Conservation (phyloP, 2,329 filamentous ascomycete species). For the Sporothrix sp. region DNA sequence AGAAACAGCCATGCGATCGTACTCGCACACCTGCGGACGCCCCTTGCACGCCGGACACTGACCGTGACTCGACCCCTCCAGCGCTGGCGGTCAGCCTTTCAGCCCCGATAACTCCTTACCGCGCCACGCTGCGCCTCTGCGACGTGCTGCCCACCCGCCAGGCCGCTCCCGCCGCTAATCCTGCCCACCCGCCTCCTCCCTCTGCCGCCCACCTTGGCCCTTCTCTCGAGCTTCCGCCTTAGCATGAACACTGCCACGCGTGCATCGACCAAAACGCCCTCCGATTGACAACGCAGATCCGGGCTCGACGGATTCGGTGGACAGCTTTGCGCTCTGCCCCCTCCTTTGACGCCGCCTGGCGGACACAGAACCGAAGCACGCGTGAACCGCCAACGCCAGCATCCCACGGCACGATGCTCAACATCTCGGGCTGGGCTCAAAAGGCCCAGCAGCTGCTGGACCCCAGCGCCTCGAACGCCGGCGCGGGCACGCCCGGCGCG, state of each 20-base stretch:
- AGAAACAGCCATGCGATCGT: too few relatives aligned
- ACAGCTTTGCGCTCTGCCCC: not conserved
- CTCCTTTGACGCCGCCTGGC: not conserved
- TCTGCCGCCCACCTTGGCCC: not conserved
- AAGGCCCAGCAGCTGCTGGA: constrained; percentile 95
- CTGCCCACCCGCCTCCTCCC: too few relatives aligned
- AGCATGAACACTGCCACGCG: constrained; percentile 7
- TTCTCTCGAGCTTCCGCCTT: not conserved
- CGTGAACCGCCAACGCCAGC: not conserved
- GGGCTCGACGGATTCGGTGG: not conserved
- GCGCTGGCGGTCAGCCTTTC: too few relatives aligned
- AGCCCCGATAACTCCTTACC: too few relatives aligned
- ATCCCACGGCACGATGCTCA: constrained; percentile 40
- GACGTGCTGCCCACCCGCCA: not conserved
- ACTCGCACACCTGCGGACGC: too few relatives aligned
- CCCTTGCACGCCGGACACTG: too few relatives aligned
- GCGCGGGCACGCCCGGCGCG: constrained; percentile 10
- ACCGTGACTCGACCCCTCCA: too few relatives aligned
- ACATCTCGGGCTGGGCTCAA: constrained; percentile 72
- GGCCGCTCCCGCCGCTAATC: too few relatives aligned
- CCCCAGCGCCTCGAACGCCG: constrained; percentile 48
- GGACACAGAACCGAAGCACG: not conserved
- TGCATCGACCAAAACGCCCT: not conserved
- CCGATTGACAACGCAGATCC: not conserved
- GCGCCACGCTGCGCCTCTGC: not conserved